phyloP scores from a whole-genome alignment of 805 yeast species.

The Schizosaccharomyces pombe region ASM294v3 CU329670.1:2883501-2884000 shows the following conservation, averaged over 20 bases:
- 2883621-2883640: background rate
- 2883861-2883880: background rate
- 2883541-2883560: background rate
- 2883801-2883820: background rate
- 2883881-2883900: background rate
- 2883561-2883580: background rate
- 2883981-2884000: background rate
- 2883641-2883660: background rate
- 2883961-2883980: no score
- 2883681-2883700: background rate
- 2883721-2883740: background rate
- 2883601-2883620: background rate
- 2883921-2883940: background rate
- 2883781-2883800: background rate
- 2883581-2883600: background rate
- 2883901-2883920: background rate
- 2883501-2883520: background rate
- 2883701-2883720: background rate
- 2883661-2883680: background rate
- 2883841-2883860: background rate
- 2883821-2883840: slow-evolving; percentile 1
- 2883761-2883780: background rate
- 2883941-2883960: background rate
- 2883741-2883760: background rate
- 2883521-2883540: background rate